Conservation (phyloP, 1,284 basidiomycete genomes). For the Flammula alnicola region DNA sequence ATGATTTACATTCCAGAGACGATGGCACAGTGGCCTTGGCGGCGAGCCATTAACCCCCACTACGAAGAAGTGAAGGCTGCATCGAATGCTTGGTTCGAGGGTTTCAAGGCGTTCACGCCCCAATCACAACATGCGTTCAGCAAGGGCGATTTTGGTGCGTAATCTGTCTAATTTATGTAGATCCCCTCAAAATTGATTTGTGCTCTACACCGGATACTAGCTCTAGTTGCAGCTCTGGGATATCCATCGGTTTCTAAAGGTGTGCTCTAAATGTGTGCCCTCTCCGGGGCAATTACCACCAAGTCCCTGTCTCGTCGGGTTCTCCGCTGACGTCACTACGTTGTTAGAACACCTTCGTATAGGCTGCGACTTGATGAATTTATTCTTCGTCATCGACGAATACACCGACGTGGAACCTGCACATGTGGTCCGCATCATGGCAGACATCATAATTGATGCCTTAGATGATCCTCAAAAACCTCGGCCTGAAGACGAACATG, state of each 20-base stretch:
- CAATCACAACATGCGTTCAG: conserved; percentile 36
- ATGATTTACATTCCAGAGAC: too few species aligned
- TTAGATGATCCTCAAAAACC: conserved; percentile 2
- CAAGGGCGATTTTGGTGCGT: conserved; percentile 35
- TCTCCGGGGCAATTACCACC: too few species aligned
- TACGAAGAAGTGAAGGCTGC: conserved; percentile 36
- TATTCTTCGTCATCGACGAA: conserved; percentile 38
- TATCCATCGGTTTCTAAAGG: conserved; percentile 21
- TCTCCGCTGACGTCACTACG: conserved; percentile 29
- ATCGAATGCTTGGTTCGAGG: conserved; percentile 34
- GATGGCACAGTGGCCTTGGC: conserved; percentile 47
- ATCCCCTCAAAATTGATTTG: background rate
- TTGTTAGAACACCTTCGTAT: conserved; percentile 30
- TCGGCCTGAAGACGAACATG: background rate
- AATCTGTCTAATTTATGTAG: background rate
- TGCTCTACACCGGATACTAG: too few species aligned
- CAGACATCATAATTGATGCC: conserved; percentile 27
- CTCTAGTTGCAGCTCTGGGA: conserved; percentile 22
- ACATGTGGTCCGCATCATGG: conserved; percentile 14
- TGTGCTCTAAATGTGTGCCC: conserved; percentile 2
- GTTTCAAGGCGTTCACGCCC: conserved; percentile 32
- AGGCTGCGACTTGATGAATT: conserved; percentile 35
- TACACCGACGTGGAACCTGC: conserved; percentile 36
- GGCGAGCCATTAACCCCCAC: conserved; percentile 35
- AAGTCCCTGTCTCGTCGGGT: background rate